Base-by-base conservation (phyloP, 208 protist species). In the Trypanosoma grayi region DNA sequence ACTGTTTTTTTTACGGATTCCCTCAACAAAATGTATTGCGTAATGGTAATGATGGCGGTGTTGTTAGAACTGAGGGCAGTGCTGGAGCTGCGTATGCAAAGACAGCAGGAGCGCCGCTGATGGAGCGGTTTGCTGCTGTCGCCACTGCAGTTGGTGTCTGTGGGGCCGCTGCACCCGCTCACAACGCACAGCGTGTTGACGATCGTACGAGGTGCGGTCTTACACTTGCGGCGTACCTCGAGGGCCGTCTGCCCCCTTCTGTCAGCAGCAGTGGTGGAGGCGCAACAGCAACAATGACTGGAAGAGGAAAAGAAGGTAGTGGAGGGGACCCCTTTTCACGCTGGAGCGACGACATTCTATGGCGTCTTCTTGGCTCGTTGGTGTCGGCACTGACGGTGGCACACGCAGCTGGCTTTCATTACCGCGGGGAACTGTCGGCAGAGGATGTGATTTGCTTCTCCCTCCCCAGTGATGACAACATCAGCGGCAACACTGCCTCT, bases 271-370 rank as follows among this genome's bases (percentile, higher is more conserved):
- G 9, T 40, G 43, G 18, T 34, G 18, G 28, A 4, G 24, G 36
- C 3, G 30, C 33, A 30, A 24, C 18, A 31, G 14, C 14, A 36
- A n/a, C 14, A 31, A 9, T 34, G 18, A 39, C 36, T 13, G 48
- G 58, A 16, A 28, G n/a, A 9, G 45, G 11, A 46, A n/a, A n/a
- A n/a, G n/a, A n/a, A n/a, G n/a, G n/a, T n/a, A 22, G 14, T 22
- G 37, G 16, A 25, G 22, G 11, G 20, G 56, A 63, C 57, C 50
- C 31, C 33, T 59, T 77, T 57, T 68, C 62, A 56, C 54, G 53
- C 37, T 94, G 88, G 85, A 74, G 71, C 9, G 85, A 94, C 56
- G 85, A 90, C 47, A 43, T 90, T 52, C 50, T 92, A 45, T 94
- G 88, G 85, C 77, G 76, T 24, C 59, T 94, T 50, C 54, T 94